Percentiles rank a stretch among this genome's conserved stretches.
These are phyloP conservation scores for Blastobotrys robertii DNA, from an alignment of 805 yeast species.

Conservation along the genomic window DNA sequence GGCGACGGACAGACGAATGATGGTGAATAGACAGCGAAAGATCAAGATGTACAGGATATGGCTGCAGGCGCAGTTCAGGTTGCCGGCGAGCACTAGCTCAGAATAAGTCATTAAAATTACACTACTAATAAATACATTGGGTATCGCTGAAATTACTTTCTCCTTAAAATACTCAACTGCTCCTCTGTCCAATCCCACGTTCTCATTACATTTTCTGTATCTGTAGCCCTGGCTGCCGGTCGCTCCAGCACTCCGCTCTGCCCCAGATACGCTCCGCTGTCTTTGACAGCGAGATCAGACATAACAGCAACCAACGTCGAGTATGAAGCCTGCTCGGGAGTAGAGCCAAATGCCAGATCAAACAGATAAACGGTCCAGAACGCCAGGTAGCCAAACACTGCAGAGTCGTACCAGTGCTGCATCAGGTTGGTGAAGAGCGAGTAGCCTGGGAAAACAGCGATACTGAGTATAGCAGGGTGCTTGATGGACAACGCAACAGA, in stretches of 20 bases:
- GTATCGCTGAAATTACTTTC: no score
- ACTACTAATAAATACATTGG: no score
- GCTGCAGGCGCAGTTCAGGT: constrained; percentile 81
- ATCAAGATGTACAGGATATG: constrained; percentile 94
- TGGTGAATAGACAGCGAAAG: constrained; percentile 86
- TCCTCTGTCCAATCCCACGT: constrained; percentile 76
- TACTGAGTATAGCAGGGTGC: constrained; percentile 54
- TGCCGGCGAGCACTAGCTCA: neutral
- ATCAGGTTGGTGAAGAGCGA: constrained; percentile 75
- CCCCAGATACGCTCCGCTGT: constrained; percentile 61
- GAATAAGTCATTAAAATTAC: no score
- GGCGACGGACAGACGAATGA: constrained; percentile 81
- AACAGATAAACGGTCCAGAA: constrained; percentile 44
- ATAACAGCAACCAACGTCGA: constrained; percentile 57
- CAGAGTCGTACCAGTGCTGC: constrained; percentile 67
- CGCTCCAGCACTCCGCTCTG: constrained; percentile 47
- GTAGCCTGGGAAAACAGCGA: constrained; percentile 75
- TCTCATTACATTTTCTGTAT: constrained; percentile 49
- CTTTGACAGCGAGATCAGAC: constrained; percentile 40
- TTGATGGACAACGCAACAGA: constrained; percentile 53
- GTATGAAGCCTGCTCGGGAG: constrained; percentile 60
- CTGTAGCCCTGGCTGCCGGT: constrained; percentile 52
- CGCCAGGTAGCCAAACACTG: constrained; percentile 47
- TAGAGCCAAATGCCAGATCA: constrained; percentile 59
- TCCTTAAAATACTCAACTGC: constrained; percentile 29